A percentile compares a stretch with the other conserved stretches of the same genome.
These are phyloP conservation scores for Coemansia sp. DNA, from an alignment of 192 early-diverging fungal genomes.

Conservation along the genomic window DNA sequence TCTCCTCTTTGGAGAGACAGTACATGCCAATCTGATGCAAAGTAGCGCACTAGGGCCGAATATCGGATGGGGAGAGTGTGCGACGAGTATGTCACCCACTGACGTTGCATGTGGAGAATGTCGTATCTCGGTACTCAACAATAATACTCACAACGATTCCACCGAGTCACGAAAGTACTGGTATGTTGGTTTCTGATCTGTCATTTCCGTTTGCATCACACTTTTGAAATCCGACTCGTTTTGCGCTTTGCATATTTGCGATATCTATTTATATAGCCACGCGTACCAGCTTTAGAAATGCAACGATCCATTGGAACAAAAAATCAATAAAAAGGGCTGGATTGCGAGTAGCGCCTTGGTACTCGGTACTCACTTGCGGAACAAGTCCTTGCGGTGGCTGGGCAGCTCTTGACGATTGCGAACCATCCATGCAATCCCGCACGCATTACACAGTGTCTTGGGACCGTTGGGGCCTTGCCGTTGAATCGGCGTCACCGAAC, in stretches of 20 bases:
- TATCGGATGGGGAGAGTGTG: neutral
- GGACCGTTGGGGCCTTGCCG: conserved; percentile 61
- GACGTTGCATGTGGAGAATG: neutral
- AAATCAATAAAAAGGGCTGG: neutral
- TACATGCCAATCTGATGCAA: neutral
- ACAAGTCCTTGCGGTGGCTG: conserved; percentile 46
- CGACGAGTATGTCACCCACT: neutral
- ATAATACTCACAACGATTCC: neutral
- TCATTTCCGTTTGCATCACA: neutral
- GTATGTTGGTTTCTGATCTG: neutral
- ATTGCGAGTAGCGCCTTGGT: neutral
- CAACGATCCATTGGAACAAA: neutral
- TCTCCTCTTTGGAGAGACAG: neutral
- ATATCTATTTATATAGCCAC: neutral
- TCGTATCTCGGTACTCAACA: neutral
- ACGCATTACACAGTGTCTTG: conserved; percentile 66
- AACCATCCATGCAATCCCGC: conserved; percentile 61
- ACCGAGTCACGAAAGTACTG: neutral
- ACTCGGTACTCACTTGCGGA: conserved; percentile 29
- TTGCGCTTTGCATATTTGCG: neutral
- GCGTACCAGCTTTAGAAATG: neutral
- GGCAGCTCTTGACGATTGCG: conserved; percentile 50
- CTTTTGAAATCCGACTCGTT: neutral
- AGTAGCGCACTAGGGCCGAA: neutral
- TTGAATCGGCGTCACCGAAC: conserved; percentile 50